These are phyloP conservation scores for Salvia hispanica DNA, from an alignment of 257 asterid species.

Conservation along the genomic window DNA sequence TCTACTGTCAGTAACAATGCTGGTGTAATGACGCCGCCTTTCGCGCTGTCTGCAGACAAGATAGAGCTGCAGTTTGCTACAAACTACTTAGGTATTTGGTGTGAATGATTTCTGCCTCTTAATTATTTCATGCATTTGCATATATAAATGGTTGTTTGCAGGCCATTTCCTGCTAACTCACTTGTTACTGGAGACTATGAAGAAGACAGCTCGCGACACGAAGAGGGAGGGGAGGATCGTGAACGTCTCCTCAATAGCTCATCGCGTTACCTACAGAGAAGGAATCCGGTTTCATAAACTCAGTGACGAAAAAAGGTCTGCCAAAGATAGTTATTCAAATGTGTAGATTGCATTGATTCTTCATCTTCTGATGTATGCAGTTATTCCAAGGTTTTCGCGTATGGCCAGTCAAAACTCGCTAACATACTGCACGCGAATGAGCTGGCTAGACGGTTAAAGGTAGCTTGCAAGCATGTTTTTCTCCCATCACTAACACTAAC, in stretches of 20 bases:
- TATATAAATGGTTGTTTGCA: conserved; percentile 15
- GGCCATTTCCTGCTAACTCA: conserved; percentile 88
- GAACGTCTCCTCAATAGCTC: conserved; percentile 78
- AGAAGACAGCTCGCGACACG: conserved; percentile 57
- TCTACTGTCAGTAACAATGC: conserved; percentile 72
- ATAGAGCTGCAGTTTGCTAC: conserved; percentile 89
- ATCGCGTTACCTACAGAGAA: conserved; percentile 51
- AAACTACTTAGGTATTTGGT: conserved; percentile 65
- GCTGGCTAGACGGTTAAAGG: conserved; percentile 69
- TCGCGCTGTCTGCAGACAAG: conserved; percentile 71
- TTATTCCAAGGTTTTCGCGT: conserved; percentile 53
- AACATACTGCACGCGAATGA: conserved; percentile 75
- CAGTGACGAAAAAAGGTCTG: conserved; percentile 61
- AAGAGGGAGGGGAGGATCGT: conserved; percentile 88
- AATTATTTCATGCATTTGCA: not conserved
- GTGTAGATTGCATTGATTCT: not conserved
- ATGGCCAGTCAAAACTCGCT: conserved; percentile 89
- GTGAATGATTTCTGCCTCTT: not conserved
- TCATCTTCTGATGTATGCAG: conserved; percentile 39
- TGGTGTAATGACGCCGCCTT: conserved; percentile 78
- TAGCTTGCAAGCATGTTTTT: conserved; percentile 6
- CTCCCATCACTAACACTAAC: no score
- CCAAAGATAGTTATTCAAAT: not conserved
- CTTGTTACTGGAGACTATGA: conserved; percentile 78
- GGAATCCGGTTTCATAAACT: conserved; percentile 70